Base-by-base conservation (phyloP, 257 asterid species). In the Fraxinus quadrangulata region DNA sequence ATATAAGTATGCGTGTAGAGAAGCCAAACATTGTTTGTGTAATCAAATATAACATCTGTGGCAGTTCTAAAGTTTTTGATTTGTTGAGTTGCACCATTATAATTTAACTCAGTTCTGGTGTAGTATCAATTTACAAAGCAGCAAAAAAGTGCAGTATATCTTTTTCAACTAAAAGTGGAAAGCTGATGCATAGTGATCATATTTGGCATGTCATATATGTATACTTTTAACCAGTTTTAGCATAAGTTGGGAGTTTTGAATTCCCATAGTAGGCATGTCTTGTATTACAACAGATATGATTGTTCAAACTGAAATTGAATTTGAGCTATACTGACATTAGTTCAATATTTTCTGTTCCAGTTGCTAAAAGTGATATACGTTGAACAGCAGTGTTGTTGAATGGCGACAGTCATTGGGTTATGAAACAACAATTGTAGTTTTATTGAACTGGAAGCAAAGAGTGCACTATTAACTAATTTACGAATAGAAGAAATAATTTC, bases 401-500 rank as follows among this genome's bases (percentile, higher is more conserved):
- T 59, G 71, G 75, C 40, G 83, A 73, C 69, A 67, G 70, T 34
- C 67, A 33, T 23, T 74, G 79, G 69, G 72, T 49, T 69, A 23
- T 36, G 65, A 73, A 69, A 40, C 9, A 2, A 42, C 42, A 67
- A 31, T 42, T 56, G 73, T 39, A 24, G 49, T 54, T 72, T 71
- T 14, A 28, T 69, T 66, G 78, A 77, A 70, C 75, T 59, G 71
- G 28, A 61, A 61, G 63, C 74, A 28, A 70, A 75, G 19, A 14
- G 56, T 47, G 56, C 19, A 11, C 74, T 74, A 10, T 67, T 72
- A 17, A 33, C 42, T 72, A 75, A 56, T 71, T 68, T 63, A 30
- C 34, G 24, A 31, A 17, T 77, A 79, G 83, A 89, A 78, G 68
- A 87, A 90, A 86, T 73, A 92, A 49, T 81, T 81, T 77, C 90